These are phyloP conservation scores for Penicillium sp. DNA, from an alignment of 2,329 filamentous ascomycete genomes.

Conservation along the genomic window DNA sequence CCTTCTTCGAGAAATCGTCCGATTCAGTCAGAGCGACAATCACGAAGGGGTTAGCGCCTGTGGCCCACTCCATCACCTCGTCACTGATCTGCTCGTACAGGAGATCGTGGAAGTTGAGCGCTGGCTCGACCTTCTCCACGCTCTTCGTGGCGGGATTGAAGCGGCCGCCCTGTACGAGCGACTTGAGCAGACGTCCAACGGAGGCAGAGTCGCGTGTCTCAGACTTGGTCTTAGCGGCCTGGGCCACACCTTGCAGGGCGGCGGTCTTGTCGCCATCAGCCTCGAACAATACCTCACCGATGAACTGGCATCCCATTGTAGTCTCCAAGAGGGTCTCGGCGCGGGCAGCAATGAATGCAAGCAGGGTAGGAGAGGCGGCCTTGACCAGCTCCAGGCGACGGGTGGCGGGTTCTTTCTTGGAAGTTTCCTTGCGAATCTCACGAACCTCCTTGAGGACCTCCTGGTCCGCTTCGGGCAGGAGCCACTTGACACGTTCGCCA, in stretches of 20 bases:
- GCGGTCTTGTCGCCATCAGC: constrained; percentile 71
- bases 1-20: constrained; percentile 64
- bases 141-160: constrained; percentile 74
- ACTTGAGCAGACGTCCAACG: constrained; percentile 83
- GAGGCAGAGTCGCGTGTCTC: constrained; percentile 61
- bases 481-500: constrained; percentile 57
- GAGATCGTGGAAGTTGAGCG: constrained; percentile 74
- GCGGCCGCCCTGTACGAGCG: constrained; percentile 81
- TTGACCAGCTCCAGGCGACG: constrained; percentile 74
- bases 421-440: constrained; percentile 75
- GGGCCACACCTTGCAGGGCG: constrained; percentile 66
- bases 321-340: constrained; percentile 68
- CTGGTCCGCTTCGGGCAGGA: constrained; percentile 63
- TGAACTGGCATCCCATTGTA: constrained; percentile 81
- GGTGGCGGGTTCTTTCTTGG: constrained; percentile 82
- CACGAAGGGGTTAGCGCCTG: constrained; percentile 80
- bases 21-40: constrained; percentile 78
- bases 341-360: constrained; percentile 69
- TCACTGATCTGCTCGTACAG: constrained; percentile 80
- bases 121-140: constrained; percentile 68
- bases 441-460: constrained; percentile 74
- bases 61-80: constrained; percentile 77
- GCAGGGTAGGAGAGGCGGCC: constrained; percentile 69
- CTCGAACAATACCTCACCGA: constrained; percentile 76
- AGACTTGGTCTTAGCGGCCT: constrained; percentile 41